Evolutionary conservation across 2,329 filamentous ascomycete genomes (phyloP).

Genomic region (Knufia petricola): DNA sequence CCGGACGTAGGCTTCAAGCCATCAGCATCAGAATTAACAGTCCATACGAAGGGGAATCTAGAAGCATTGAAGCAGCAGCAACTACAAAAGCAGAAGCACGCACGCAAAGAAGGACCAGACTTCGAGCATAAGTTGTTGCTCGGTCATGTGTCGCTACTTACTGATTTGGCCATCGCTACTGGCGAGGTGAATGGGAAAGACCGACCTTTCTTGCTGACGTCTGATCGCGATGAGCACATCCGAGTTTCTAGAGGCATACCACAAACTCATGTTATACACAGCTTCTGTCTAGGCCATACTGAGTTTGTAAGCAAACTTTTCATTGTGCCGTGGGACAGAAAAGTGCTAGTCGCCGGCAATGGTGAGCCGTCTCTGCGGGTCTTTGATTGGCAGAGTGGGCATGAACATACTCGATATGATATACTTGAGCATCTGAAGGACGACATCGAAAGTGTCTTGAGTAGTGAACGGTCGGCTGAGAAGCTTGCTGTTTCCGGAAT

Average conservation of each 20-base stretch:
- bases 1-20: conserved; percentile 37
- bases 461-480: conserved; percentile 15
- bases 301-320: conserved; percentile 74
- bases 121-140: conserved; percentile 74
- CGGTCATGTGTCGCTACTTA: conserved; percentile 92
- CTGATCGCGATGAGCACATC: conserved; percentile 73
- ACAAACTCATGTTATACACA: conserved; percentile 80
- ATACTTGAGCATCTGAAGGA: conserved; percentile 30
- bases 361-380: conserved; percentile 69
- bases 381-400: conserved; percentile 66
- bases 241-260: conserved; percentile 72
- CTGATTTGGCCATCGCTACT: conserved; percentile 55
- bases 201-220: conserved; percentile 55
- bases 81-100: conserved; percentile 35
- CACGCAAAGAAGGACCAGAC: conserved; percentile 40
- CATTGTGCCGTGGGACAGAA: conserved; percentile 46
- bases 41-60: conserved; percentile 53
- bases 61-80: conserved; percentile 47
- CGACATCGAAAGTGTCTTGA: conserved; percentile 12
- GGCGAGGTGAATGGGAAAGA: conserved; percentile 32
- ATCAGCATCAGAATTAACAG: conserved; percentile 48
- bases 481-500: conserved; percentile 31
- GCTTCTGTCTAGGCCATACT: conserved; percentile 78
- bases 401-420: conserved; percentile 46
- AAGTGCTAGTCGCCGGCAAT: conserved; percentile 73